Conservation (phyloP, 345 rosid genomes). For the Geranium brycei region DNA sequence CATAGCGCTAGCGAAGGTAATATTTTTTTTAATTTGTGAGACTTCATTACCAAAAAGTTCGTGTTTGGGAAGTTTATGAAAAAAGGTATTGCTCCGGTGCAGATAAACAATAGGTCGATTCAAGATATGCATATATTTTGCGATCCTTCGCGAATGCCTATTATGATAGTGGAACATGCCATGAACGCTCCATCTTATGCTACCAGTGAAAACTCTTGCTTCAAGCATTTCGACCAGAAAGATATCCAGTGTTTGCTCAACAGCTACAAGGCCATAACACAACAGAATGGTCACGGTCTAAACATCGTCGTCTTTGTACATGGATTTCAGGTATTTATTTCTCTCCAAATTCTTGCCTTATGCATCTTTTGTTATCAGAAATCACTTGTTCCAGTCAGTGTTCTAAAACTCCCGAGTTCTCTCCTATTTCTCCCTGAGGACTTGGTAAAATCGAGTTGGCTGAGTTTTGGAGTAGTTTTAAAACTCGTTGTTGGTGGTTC, state of each 20-base stretch:
- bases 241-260: neutral
- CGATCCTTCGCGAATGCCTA: constrained; percentile 69
- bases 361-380: neutral
- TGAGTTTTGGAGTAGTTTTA: too few relatives aligned
- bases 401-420: neutral
- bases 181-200: constrained; percentile 76
- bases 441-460: too few relatives aligned
- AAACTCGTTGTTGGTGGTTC: too few relatives aligned
- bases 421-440: too few relatives aligned
- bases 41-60: constrained; percentile 2
- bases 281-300: constrained; percentile 32
- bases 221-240: constrained; percentile 39
- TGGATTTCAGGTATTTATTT: constrained; percentile 77
- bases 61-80: constrained; percentile 5
- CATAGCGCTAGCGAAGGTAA: constrained; percentile 88
- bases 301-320: constrained; percentile 80
- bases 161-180: constrained; percentile 70
- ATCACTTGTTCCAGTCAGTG: neutral
- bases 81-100: constrained; percentile 20
- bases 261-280: neutral
- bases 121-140: constrained; percentile 90
- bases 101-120: constrained; percentile 80
- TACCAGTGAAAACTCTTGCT: constrained; percentile 63
- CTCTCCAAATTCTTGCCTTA: neutral
- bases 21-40: constrained; percentile 3